These are phyloP conservation scores for Bothriochloa decipiens DNA, from an alignment of 176 grass and related monocot genomes.

Conservation along the genomic window DNA sequence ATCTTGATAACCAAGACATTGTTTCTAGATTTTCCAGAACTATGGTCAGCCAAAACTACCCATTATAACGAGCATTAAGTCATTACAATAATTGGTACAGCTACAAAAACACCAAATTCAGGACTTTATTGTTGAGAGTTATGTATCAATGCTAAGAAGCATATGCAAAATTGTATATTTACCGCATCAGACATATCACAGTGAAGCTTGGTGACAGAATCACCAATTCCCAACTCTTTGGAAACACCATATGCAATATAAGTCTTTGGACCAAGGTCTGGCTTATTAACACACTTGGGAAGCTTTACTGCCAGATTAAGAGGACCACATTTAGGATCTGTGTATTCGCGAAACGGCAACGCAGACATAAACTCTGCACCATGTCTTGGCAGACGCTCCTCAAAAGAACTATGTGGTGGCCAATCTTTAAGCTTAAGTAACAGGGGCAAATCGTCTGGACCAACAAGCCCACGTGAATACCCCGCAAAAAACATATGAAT, in stretches of 20 bases:
- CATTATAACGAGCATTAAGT: neutral
- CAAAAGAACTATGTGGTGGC: constrained; percentile 73
- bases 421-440: constrained; percentile 93
- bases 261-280: constrained; percentile 89
- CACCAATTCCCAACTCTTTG: constrained; percentile 73
- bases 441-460: constrained; percentile 42
- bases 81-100: neutral
- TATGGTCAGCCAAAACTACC: neutral
- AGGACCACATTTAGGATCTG: constrained; percentile 61
- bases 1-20: neutral
- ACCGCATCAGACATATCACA: constrained; percentile 95
- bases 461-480: constrained; percentile 56
- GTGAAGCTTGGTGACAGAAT: constrained; percentile 95
- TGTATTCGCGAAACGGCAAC: constrained; percentile 79
- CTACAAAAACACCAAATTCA: neutral
- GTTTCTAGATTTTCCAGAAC: neutral
- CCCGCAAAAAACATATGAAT: constrained; percentile 71
- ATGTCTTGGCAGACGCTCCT: constrained; percentile 73
- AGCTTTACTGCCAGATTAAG: constrained; percentile 83
- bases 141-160: neutral
- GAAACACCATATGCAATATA: constrained; percentile 87
- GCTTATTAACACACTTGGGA: constrained; percentile 38
- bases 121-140: neutral
- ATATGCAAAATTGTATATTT: constrained; percentile 16
- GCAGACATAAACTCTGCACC: constrained; percentile 70